Evolutionary conservation across 2,329 filamentous ascomycete species (phyloP), one percentile per base, ranked within the genome.

Genomic region (Lachnellula hyalina): DNA sequence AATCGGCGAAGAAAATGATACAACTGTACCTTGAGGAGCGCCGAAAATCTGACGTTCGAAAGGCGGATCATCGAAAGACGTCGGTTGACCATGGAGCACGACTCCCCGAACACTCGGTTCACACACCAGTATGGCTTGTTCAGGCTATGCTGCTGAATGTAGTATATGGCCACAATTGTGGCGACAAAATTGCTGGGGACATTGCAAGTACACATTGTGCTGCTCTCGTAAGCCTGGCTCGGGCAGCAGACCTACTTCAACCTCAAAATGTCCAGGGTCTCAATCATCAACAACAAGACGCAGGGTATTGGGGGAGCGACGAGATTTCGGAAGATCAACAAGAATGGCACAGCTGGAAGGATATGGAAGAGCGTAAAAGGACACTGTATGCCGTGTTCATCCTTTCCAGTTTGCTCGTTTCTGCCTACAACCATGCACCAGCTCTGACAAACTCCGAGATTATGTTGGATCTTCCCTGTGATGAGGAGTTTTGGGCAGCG

Each of bases 81-180:
- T 72, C 77, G 17, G 67, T 75, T 53, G 78, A 81, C 57, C 72
- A 77, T 36, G 71, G 68, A 44, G 73, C 77, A 12, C 75, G 72
- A 56, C 68, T 72, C 17, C 73, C 77, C 52, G 86, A 90, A 55
- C 79, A 79, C 49, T 78, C 83, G 15, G 80, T 84, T 40, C 84
- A 90, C 62, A 93, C 92, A 2, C 93, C 93, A 0, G 79, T 96
- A 41, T 97, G 93, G 92, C 79, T 99, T 25, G 91, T 97, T 15
- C 94, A 97, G 72, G 90, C 93, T 0, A 97, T 97, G 93, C 77
- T 97, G 8, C 79, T 99, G 49, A 97, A 96, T 68, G 89, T 97
- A 38, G 89, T 96, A 15, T 97, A 96, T 68, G 93, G 93, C 14
- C 90, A 96, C 71, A 95, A 96, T 63, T 96, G 91, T 69, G 90